These are phyloP conservation scores for Luffa acutangula DNA, from an alignment of 306 rosid genomes.

Conservation along the genomic window DNA sequence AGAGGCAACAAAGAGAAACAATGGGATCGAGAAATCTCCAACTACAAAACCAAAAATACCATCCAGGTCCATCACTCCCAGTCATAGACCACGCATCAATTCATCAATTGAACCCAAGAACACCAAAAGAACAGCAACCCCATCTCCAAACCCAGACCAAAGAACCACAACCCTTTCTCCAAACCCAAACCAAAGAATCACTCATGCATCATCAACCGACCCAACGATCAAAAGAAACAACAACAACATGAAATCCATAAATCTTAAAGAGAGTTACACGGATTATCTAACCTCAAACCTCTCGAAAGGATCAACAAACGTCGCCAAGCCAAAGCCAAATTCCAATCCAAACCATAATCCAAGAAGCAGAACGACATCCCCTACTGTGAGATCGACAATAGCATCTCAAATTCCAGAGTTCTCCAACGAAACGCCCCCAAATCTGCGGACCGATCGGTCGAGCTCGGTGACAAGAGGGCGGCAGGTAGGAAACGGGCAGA, in stretches of 20 bases:
- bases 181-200: not conserved
- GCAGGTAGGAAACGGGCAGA: conserved; percentile 9
- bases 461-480: conserved; percentile 43
- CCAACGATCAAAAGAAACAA: conserved; percentile 3
- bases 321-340: conserved; percentile 5
- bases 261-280: conserved; percentile 16
- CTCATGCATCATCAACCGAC: not conserved
- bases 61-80: conserved; percentile 35
- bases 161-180: conserved; percentile 5
- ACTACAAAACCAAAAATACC: conserved; percentile 22
- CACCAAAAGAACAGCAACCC: conserved; percentile 2
- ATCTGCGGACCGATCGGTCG: conserved; percentile 45
- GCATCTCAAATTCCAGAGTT: conserved; percentile 22
- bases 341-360: conserved; percentile 17
- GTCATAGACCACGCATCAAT: conserved; percentile 19
- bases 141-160: not conserved
- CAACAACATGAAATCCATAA: conserved; percentile 9
- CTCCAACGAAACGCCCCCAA: conserved; percentile 42
- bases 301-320: conserved; percentile 18
- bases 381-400: conserved; percentile 34
- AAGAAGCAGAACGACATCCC: conserved; percentile 37
- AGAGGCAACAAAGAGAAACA: conserved; percentile 23
- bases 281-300: conserved; percentile 22
- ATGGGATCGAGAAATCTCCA: conserved; percentile 20
- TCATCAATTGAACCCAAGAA: conserved; percentile 12